phyloP scores from a whole-genome alignment of 176 grass and related monocot species.

The Cenchrus americanus region DNA sequence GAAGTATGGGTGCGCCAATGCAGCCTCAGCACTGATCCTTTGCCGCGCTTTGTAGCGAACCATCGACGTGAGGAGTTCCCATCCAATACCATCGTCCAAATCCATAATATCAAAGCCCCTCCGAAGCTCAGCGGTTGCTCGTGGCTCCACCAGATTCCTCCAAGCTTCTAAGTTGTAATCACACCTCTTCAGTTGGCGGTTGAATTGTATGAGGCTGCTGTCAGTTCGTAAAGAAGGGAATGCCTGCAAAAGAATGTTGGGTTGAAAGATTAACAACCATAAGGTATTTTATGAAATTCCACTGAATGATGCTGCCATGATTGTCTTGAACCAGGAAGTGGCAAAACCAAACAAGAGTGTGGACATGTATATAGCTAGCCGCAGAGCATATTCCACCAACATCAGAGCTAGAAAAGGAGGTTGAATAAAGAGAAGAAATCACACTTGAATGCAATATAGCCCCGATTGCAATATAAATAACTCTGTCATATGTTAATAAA shows the following conservation, averaged over 20 bases:
- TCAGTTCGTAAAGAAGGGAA: slow-evolving; percentile 85
- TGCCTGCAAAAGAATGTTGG: slow-evolving; percentile 51
- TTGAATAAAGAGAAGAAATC: slow-evolving; percentile 6
- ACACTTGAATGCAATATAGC: neutral
- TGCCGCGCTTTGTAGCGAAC: slow-evolving; percentile 84
- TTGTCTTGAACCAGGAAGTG: neutral
- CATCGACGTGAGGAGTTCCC: slow-evolving; percentile 87
- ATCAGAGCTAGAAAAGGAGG: slow-evolving; percentile 3
- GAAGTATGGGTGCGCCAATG: slow-evolving; percentile 86
- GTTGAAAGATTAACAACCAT: neutral
- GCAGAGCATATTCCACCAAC: neutral
- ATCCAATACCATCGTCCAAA: slow-evolving; percentile 79
- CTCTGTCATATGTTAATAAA: neutral
- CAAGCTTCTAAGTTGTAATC: slow-evolving; percentile 76
- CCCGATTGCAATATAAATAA: neutral
- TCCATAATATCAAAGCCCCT: slow-evolving; percentile 92
- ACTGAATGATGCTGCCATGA: neutral
- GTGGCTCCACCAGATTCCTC: slow-evolving; percentile 82
- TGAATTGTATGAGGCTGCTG: slow-evolving; percentile 91
- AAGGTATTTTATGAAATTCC: neutral
- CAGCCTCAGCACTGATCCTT: slow-evolving; percentile 82
- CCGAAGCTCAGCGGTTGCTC: slow-evolving; percentile 70
- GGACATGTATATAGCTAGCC: neutral
- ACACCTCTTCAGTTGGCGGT: slow-evolving; percentile 90
- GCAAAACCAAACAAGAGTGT: neutral